Evolutionary conservation across 768 basidiomycete species (phyloP), one percentile per base, ranked within the genome.

Genomic region (Leccinum incarnatum): DNA sequence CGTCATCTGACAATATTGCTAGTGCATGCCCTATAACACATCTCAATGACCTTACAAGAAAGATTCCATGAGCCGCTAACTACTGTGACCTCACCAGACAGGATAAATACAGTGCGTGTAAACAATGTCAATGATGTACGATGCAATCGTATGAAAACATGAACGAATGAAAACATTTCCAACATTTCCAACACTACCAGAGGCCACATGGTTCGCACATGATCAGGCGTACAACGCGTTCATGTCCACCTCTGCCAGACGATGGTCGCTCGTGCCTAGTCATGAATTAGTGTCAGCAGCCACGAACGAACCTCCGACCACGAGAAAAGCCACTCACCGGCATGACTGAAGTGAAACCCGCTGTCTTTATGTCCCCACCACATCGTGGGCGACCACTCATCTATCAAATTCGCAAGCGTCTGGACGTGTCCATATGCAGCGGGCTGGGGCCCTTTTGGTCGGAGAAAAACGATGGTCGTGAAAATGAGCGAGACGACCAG

Each of bases 301-400:
- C 42, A 40, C 7, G 37, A 40, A 40, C 37, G 17, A 40, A 40
- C 37, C 17, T 40, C 8, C 15, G 19, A 48, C 19, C 19, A 55
- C 51, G 7, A 42, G 50, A 27, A 19, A 17, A 14, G 14, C 15
- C 27, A 60, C 70, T 56, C 53, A 68, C 71, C 71, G 0, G 69
- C 69, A 56, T 65, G 69, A 48, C 36, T 49, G 25, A 14, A 51
- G 0, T 55, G 45, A n/a, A 19, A 54, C 27, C 59, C 37, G 17
- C 17, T 3, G 1, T 40, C 37, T 40, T 73, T 73, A 17, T 64
- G 61, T 11, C 69, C 71, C 67, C 71, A 73, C 71, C 71, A 69
- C 62, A 73, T 68, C 4, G 61, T 71, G 2, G 68, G 57, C 17
- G 71, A 71, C 75, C 74, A 72, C 25, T 76, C 72, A 54, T 76